Percentiles rank a stretch among this genome's conserved stretches.
These are phyloP conservation scores for Neurospora tetraspora DNA, from an alignment of 495 filamentous ascomycete genomes.

Conservation along the genomic window DNA sequence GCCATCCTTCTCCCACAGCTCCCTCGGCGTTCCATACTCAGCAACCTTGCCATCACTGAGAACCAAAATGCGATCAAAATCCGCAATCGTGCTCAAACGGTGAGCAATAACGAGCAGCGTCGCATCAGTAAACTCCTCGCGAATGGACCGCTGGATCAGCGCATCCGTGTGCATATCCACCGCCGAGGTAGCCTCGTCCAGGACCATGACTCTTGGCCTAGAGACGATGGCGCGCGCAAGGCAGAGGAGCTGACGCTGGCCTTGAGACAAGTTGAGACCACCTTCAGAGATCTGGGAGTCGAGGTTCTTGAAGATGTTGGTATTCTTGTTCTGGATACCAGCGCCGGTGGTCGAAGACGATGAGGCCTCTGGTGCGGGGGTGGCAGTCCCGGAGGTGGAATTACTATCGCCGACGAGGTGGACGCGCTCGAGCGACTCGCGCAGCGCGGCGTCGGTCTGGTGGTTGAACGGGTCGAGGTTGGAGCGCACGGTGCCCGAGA, in stretches of 20 bases:
- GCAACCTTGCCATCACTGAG: constrained; percentile 64
- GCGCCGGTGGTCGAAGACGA: constrained; percentile 8
- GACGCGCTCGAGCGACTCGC: constrained; percentile 65
- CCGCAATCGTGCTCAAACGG: constrained; percentile 72
- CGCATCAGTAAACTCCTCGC: constrained; percentile 66
- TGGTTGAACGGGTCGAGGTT: constrained; percentile 78
- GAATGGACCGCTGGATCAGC: constrained; percentile 72
- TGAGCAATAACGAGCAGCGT: constrained; percentile 86
- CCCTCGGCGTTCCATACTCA: constrained; percentile 61
- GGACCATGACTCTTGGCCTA: constrained; percentile 72
- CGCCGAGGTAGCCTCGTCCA: constrained; percentile 84
- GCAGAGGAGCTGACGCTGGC: constrained; percentile 81
- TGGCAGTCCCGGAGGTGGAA: constrained; percentile 18
- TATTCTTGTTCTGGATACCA: constrained; percentile 33
- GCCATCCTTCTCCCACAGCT: constrained; percentile 49
- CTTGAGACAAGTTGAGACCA: constrained; percentile 75
- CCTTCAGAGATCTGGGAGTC: constrained; percentile 59
- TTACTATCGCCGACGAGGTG: constrained; percentile 51
- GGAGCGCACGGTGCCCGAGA: constrained; percentile 72
- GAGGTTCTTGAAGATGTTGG: constrained; percentile 54
- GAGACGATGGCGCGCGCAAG: constrained; percentile 78
- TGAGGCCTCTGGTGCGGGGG: constrained; percentile 8
- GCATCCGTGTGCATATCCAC: constrained; percentile 82
- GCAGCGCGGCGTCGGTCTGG: constrained; percentile 59
- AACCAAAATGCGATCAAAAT: constrained; percentile 79